Percentiles rank a stretch among this genome's conserved stretches.
These are phyloP conservation scores for Suillus occidentalis DNA, from an alignment of 768 basidiomycete genomes.

Conservation along the genomic window DNA sequence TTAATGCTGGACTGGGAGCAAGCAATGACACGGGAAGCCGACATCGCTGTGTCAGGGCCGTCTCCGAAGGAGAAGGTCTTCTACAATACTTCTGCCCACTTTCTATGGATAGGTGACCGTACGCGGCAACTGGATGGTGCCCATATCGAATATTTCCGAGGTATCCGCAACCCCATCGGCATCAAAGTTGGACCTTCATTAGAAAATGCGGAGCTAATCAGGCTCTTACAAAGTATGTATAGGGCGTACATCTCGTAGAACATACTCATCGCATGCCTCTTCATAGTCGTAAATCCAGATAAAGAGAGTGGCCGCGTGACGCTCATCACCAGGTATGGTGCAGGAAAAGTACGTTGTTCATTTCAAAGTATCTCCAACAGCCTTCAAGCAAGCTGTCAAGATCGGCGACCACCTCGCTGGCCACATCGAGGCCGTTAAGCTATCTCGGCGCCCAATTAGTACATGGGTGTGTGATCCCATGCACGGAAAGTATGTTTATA, in stretches of 20 bases:
- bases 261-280: neutral
- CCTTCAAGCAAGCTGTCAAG: constrained; percentile 35
- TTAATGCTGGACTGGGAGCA: constrained; percentile 91
- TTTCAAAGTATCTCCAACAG: neutral
- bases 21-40: constrained; percentile 75
- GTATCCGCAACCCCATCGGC: constrained; percentile 91
- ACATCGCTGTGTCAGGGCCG: neutral
- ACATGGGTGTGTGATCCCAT: constrained; percentile 97
- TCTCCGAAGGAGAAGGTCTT: constrained; percentile 38
- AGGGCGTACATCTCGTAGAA: neutral
- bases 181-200: constrained; percentile 95
- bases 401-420: constrained; percentile 70
- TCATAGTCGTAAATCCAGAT: constrained; percentile 81
- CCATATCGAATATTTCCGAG: constrained; percentile 94
- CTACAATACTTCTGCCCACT: constrained; percentile 93
- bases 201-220: constrained; percentile 71
- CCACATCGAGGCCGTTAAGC: constrained; percentile 81
- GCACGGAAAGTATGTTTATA: constrained; percentile 91
- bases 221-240: constrained; percentile 70
- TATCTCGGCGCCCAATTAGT: constrained; percentile 82
- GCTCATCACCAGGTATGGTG: constrained; percentile 92
- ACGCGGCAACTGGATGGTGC: constrained; percentile 91
- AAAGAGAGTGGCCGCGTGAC: constrained; percentile 83
- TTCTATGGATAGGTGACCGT: constrained; percentile 96
- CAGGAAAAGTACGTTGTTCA: constrained; percentile 58